A percentile compares a stretch with the other conserved stretches of the same genome.
phyloP scores from a whole-genome alignment of 371 early-diverging fungal genomes.

The Actinomucor elegans region DNA sequence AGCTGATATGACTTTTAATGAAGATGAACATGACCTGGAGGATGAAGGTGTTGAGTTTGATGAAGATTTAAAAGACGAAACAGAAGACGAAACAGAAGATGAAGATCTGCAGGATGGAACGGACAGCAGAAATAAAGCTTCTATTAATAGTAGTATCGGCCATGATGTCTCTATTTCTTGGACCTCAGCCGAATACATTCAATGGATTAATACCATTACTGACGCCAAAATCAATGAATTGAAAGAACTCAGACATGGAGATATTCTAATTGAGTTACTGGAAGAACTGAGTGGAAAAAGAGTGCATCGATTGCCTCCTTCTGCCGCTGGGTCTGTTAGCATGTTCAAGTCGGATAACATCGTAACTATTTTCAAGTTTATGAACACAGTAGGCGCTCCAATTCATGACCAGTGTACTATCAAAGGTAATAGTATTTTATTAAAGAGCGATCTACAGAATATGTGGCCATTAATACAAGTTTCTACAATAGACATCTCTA shows the following conservation, averaged over 20 bases:
- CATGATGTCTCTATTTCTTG: slow-evolving; percentile 2
- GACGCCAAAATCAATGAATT: slow-evolving; percentile 43
- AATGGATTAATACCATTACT: slow-evolving; percentile 59
- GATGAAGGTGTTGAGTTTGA: not conserved
- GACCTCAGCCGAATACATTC: slow-evolving; percentile 50
- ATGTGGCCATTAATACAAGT: not conserved
- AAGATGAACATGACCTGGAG: not conserved
- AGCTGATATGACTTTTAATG: not conserved
- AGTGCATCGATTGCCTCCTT: slow-evolving; percentile 32
- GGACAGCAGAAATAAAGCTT: not conserved
- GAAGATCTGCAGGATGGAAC: not conserved
- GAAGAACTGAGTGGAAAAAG: slow-evolving; percentile 52
- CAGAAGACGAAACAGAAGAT: not conserved
- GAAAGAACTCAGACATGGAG: slow-evolving; percentile 52
- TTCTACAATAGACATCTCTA: slow-evolving; percentile 45
- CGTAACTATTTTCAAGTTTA: slow-evolving; percentile 59
- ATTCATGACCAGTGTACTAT: slow-evolving; percentile 52
- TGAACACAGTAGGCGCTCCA: slow-evolving; percentile 54
- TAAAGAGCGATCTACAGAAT: not conserved
- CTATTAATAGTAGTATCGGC: too few species aligned
- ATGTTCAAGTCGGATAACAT: slow-evolving; percentile 54
- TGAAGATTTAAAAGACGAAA: not conserved
- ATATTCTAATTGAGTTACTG: slow-evolving; percentile 51
- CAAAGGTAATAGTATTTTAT: slow-evolving; percentile 37
- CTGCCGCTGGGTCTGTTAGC: slow-evolving; percentile 31